Conservation (phyloP, 352 stramenopile genomes). For the Pythium periplocum region DNA sequence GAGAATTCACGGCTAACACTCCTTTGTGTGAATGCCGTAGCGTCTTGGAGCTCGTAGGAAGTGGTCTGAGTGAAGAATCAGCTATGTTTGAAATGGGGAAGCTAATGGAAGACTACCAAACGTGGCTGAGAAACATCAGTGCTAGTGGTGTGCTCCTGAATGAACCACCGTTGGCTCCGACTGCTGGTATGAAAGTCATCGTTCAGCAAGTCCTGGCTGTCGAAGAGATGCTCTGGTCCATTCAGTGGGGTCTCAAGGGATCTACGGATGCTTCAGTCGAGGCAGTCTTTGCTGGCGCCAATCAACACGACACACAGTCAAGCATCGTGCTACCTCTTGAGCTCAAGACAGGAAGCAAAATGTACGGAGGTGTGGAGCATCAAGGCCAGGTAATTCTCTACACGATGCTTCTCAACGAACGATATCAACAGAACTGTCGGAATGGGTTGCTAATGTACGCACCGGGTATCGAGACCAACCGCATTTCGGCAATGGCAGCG, state of each 20-base stretch:
- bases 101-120: constrained; percentile 48
- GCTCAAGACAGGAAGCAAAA: constrained; percentile 85
- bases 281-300: constrained; percentile 24
- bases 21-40: constrained; percentile 18
- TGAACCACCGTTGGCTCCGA: constrained; percentile 15
- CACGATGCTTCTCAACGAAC: constrained; percentile 74
- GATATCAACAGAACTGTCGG: constrained; percentile 55
- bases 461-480: constrained; percentile 61
- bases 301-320: background rate
- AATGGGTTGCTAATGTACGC: constrained; percentile 73
- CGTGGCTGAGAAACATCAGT: constrained; percentile 36
- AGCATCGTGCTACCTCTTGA: constrained; percentile 68
- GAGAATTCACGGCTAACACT: too few species aligned
- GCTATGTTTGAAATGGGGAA: constrained; percentile 49
- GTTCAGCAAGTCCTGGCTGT: constrained; percentile 54
- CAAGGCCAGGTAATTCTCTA: constrained; percentile 88
- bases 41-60: constrained; percentile 64
- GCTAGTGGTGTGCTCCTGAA: constrained; percentile 31
- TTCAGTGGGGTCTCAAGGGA: constrained; percentile 81
- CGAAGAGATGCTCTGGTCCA: constrained; percentile 84
- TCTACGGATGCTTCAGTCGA: constrained; percentile 69
- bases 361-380: constrained; percentile 46
- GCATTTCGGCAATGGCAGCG: constrained; percentile 44
- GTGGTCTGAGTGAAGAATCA: constrained; percentile 49
- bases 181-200: constrained; percentile 21